Conservation (phyloP, 2,329 filamentous ascomycete genomes). For the Neofusicoccum ribis region DNA sequence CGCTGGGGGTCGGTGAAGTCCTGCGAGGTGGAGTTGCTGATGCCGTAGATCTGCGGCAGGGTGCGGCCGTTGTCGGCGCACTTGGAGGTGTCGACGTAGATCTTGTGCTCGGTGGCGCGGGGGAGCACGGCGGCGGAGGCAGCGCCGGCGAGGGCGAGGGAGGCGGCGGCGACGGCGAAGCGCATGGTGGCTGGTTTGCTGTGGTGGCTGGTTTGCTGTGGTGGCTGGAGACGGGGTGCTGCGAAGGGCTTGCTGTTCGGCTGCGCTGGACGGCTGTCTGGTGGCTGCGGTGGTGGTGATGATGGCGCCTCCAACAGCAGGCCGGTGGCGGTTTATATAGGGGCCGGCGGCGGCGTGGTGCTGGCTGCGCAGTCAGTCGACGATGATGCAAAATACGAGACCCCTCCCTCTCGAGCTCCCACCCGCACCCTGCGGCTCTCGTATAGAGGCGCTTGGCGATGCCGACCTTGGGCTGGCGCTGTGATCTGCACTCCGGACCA, state of each 20-base stretch:
- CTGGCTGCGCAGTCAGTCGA: background rate
- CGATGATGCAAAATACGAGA: slow-evolving; percentile 10
- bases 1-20: slow-evolving; percentile 7
- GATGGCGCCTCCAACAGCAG: background rate
- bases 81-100: slow-evolving; percentile 11
- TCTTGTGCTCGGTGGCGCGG: slow-evolving; percentile 13
- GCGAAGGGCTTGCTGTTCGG: background rate
- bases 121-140: background rate
- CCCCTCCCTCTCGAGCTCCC: slow-evolving; percentile 7
- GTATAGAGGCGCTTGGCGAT: slow-evolving; percentile 1
- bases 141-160: slow-evolving; percentile 1
- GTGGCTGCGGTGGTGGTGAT: background rate
- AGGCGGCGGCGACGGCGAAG: slow-evolving; percentile 5
- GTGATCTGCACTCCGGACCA: background rate
- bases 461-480: background rate
- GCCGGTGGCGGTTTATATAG: background rate
- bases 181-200: background rate
- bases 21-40: slow-evolving; percentile 5
- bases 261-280: background rate
- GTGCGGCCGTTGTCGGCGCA: slow-evolving; percentile 9
- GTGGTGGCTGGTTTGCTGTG: background rate
- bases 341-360: background rate
- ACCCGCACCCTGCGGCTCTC: slow-evolving; percentile 13
- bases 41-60: slow-evolving; percentile 8
- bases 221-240: background rate